Percentiles rank a stretch among this genome's conserved stretches.
Evolutionary conservation across 2,329 filamentous ascomycete genomes (phyloP).

Genomic region (Graphium sp.): DNA sequence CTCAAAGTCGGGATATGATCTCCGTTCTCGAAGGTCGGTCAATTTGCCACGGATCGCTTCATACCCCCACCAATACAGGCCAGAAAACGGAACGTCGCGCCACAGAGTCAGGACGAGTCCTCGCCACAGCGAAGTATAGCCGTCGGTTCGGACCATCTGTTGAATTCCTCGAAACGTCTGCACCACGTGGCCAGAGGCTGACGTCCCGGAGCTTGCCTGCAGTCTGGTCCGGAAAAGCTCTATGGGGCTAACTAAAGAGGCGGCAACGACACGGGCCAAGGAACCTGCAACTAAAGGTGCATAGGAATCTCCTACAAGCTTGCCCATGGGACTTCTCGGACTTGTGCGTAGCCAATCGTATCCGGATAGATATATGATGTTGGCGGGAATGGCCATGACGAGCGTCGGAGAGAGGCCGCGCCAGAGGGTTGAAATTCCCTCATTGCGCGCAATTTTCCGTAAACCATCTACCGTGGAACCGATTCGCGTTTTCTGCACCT

Average conservation of each 20-base stretch:
- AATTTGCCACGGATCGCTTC: conserved; percentile 62
- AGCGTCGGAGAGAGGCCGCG: conserved; percentile 86
- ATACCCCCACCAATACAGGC: conserved; percentile 96
- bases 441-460: conserved; percentile 86
- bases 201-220: conserved; percentile 52
- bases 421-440: conserved; percentile 78
- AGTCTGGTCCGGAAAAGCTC: conserved; percentile 90
- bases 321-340: conserved; percentile 52
- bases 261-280: conserved; percentile 62
- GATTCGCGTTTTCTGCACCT: conserved; percentile 68
- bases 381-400: conserved; percentile 83
- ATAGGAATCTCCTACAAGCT: conserved; percentile 47
- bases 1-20: conserved; percentile 12
- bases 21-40: conserved; percentile 47
- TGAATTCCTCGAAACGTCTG: conserved; percentile 62
- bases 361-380: conserved; percentile 97
- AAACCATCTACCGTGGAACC: conserved; percentile 85
- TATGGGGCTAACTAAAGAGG: conserved; percentile 71
- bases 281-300: conserved; percentile 70
- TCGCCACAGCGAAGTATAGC: conserved; percentile 75
- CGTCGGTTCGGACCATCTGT: conserved; percentile 62
- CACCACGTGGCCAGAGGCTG: conserved; percentile 52
- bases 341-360: conserved; percentile 87
- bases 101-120: conserved; percentile 83
- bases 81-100: conserved; percentile 94